Conservation (phyloP, 345 rosid species). For the Camelina neglecta region DNA sequence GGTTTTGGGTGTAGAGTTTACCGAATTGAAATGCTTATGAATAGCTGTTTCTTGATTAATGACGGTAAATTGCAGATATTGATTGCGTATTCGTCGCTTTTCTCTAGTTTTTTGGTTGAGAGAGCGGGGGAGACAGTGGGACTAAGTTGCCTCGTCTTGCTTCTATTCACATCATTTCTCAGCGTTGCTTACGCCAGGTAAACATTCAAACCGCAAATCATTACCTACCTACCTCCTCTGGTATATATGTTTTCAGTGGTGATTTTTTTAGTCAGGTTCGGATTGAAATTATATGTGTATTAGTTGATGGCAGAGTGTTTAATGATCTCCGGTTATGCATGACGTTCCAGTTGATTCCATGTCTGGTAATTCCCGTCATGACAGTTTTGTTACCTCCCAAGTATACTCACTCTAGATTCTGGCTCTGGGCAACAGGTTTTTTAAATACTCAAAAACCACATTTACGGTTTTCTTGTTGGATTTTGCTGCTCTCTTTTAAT, state of each 20-base stretch:
- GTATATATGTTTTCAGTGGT: too few species aligned
- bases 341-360: conserved; percentile 85
- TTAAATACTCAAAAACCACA: neutral
- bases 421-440: conserved; percentile 82
- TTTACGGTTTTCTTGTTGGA: conserved; percentile 2
- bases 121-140: conserved; percentile 73
- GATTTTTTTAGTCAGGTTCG: conserved; percentile 1
- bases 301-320: conserved; percentile 89
- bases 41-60: conserved; percentile 30
- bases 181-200: conserved; percentile 75
- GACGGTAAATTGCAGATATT: conserved; percentile 66
- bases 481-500: neutral
- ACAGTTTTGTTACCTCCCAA: conserved; percentile 65
- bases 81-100: conserved; percentile 82
- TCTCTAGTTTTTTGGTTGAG: conserved; percentile 86
- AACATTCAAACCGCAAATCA: conserved; percentile 32
- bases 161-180: conserved; percentile 55
- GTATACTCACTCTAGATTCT: conserved; percentile 75
- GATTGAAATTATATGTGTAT: conserved; percentile 35
- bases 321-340: conserved; percentile 89
- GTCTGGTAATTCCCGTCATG: conserved; percentile 67
- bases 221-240: conserved; percentile 11
- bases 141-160: conserved; percentile 60
- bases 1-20: neutral
- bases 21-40: conserved; percentile 1